Evolutionary conservation across 139 green algal species (phyloP), one percentile per base, ranked within the genome.

Genomic region (Coelastrella sp.): DNA sequence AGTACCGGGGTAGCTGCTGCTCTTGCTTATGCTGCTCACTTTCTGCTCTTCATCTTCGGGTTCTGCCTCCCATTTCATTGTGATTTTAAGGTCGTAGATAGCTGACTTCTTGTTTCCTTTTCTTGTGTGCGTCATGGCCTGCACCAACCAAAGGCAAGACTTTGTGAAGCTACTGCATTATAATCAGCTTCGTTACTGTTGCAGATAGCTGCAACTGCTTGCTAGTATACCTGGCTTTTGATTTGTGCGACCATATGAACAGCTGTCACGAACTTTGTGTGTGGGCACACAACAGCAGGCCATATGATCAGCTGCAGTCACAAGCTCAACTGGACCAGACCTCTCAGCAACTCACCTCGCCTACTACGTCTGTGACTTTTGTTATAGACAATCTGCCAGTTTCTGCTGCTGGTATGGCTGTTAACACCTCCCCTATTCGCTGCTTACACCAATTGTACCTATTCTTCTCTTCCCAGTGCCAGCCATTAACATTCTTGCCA

Each of bases 71-170:
- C 93, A 97, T 30, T 62, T 84, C n/a, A 96, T 69, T 0, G 90
- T 89, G 0, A 97, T 17, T 3, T 87, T 91, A 9, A 97, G 35
- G 74, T 98, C 94, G 63, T 93, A 97, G 19, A 94, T 83, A 0
- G 89, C 92, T 67, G 96, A 93, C 59, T 92, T 92, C 87, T 96
- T 97, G 81, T 93, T 94, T 63, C 92, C 91, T 81, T 98, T 98
- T 30, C 94, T 89, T 0, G 85, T 96, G 32, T 83, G 94, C 17
- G 95, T 66, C 32, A 57, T 85, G 30, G 79, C 79, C 79, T 85
- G 21, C 71, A 79, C 30, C 6, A n/a, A 6, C 13, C 53, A 64
- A 21, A 9, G 21, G 53, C 3, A 45, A 30, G 62, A 1, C 2
- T 23, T 3, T n/a, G 62, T 71, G n/a, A n/a, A n/a, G n/a, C n/a